Percentiles rank a stretch among this genome's conserved stretches.
Evolutionary conservation across 345 rosid genomes (phyloP).

Genomic region (Gossypium anomalum): DNA sequence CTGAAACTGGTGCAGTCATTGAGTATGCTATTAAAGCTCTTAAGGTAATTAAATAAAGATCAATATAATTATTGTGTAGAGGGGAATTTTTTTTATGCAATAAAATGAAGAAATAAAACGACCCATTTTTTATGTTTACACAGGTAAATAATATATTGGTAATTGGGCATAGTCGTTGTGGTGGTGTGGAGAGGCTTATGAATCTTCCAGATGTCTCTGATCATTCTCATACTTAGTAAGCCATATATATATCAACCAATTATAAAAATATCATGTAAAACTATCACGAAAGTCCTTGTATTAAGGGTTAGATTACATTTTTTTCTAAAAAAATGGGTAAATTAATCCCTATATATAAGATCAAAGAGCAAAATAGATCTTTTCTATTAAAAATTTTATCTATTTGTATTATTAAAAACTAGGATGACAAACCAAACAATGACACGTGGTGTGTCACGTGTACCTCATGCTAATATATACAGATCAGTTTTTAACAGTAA

Average conservation of each 20-base stretch:
- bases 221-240: constrained; percentile 19
- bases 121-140: not conserved
- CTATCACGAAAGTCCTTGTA: not conserved
- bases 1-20: constrained; percentile 71
- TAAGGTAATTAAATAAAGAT: constrained; percentile 12
- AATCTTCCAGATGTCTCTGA: constrained; percentile 42
- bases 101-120: not conserved
- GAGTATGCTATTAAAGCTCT: constrained; percentile 86
- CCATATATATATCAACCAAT: not conserved
- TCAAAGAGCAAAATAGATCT: not conserved
- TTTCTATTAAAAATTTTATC: too few species aligned
- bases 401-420: too few species aligned
- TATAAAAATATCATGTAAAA: too few species aligned
- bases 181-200: constrained; percentile 94
- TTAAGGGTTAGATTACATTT: too few species aligned
- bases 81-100: too few species aligned
- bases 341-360: fast-evolving
- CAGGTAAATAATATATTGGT: constrained; percentile 78
- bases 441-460: too few species aligned
- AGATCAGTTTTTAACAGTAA: too few species aligned
- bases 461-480: too few species aligned
- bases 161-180: constrained; percentile 87
- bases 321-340: too few species aligned
- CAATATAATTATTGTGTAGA: not conserved
- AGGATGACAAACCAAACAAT: too few species aligned